These are phyloP conservation scores for Dimargaris xerosporica DNA, from an alignment of 192 early-diverging fungal genomes.

Conservation along the genomic window DNA sequence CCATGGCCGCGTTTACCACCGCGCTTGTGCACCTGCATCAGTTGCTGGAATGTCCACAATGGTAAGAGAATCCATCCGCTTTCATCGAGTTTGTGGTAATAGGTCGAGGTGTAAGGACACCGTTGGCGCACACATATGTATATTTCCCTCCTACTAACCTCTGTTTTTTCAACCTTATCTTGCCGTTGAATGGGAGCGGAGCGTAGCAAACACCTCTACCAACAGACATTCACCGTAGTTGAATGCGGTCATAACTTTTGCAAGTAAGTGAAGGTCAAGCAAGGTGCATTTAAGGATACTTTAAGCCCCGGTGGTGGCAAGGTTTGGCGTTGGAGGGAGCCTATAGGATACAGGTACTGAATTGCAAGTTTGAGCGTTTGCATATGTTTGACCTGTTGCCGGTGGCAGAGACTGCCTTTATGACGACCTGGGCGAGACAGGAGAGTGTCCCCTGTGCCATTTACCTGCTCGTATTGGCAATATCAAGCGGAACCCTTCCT, in stretches of 20 bases:
- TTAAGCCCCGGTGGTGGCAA: not conserved
- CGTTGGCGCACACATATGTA: not conserved
- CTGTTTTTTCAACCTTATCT: not conserved
- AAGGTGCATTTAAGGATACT: not conserved
- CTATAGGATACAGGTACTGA: not conserved
- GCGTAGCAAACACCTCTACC: not conserved
- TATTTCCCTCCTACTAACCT: not conserved
- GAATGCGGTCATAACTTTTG: conserved; percentile 11
- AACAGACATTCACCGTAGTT: not conserved
- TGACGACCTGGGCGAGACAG: not conserved
- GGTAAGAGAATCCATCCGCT: not conserved
- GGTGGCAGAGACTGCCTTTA: not conserved
- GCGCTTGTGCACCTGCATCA: not conserved
- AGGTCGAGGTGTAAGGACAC: too few relatives aligned
- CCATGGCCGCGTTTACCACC: not conserved
- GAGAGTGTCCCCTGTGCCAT: not conserved
- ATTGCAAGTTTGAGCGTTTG: not conserved
- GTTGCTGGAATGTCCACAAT: not conserved
- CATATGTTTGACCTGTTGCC: not conserved
- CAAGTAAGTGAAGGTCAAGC: not conserved
- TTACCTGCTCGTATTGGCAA: conserved; percentile 4
- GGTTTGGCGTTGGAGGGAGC: not conserved
- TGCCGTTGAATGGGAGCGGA: too few relatives aligned
- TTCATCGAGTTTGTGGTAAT: not conserved
- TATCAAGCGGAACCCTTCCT: not conserved